Evolutionary conservation across 305 asterid genomes (phyloP).

Genomic region (Solanum hybrid): DNA sequence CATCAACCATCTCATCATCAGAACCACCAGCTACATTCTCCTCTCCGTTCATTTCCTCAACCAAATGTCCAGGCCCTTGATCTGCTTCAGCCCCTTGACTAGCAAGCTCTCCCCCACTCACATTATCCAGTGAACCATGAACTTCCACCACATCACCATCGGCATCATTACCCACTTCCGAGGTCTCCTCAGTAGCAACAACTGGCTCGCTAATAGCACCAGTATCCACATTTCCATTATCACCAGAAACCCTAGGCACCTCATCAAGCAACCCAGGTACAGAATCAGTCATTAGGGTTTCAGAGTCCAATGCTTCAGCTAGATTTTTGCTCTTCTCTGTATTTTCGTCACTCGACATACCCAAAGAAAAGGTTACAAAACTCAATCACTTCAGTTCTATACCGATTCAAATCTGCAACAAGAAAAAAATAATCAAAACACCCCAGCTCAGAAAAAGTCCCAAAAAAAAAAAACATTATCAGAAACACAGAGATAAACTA

Average conservation of each 20-base stretch:
- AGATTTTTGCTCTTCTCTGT: neutral
- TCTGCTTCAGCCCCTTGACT: neutral
- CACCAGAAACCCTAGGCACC: neutral
- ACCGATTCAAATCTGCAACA: neutral
- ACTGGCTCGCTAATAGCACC: neutral
- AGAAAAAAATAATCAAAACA: neutral
- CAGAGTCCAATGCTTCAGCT: neutral
- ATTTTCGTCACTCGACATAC: neutral
- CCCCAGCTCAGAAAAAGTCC: neutral
- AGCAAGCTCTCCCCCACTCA: neutral
- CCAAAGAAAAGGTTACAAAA: neutral
- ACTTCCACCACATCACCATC: conserved; percentile 5
- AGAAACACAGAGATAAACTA: neutral
- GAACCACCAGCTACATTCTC: neutral
- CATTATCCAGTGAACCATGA: neutral
- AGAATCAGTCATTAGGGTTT: conserved; percentile 21
- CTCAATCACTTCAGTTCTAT: neutral
- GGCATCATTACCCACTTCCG: neutral
- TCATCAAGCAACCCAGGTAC: neutral
- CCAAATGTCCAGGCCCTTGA: neutral
- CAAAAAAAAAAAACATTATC: neutral
- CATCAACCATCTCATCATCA: neutral
- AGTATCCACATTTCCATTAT: neutral
- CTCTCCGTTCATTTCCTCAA: neutral
- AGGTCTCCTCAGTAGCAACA: neutral